phyloP scores from a whole-genome alignment of 305 asterid species.

The Fraxinus velutina region DNA sequence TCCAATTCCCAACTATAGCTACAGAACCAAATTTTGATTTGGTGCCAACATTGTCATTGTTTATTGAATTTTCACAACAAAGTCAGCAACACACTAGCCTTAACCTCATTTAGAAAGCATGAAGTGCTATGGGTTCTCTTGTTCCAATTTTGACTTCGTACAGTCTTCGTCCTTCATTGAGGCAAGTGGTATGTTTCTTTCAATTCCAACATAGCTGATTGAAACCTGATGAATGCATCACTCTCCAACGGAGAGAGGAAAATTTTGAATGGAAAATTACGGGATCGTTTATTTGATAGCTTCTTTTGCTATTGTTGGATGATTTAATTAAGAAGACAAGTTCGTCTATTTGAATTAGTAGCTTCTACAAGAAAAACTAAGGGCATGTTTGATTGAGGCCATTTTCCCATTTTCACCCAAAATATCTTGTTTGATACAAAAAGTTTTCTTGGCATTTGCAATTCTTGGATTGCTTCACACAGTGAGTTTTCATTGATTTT shows the following conservation, averaged over 20 bases:
- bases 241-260: background rate
- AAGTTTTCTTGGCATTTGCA: too few species aligned
- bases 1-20: background rate
- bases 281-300: background rate
- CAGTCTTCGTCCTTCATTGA: background rate
- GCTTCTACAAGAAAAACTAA: background rate
- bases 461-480: too few species aligned
- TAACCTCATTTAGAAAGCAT: background rate
- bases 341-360: background rate
- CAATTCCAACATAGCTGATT: background rate
- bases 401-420: too few species aligned
- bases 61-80: background rate
- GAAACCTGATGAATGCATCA: background rate
- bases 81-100: background rate
- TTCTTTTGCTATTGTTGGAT: background rate
- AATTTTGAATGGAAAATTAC: background rate
- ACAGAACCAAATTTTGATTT: background rate
- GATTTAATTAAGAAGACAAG: background rate
- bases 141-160: background rate
- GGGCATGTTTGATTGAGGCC: too few species aligned
- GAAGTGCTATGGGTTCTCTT: background rate
- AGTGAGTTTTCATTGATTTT: too few species aligned
- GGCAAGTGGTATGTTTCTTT: background rate
- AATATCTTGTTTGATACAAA: too few species aligned
- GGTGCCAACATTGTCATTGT: background rate